phyloP scores from a whole-genome alignment of 2,329 filamentous ascomycete genomes.

The Xylariaceae sp. region DNA sequence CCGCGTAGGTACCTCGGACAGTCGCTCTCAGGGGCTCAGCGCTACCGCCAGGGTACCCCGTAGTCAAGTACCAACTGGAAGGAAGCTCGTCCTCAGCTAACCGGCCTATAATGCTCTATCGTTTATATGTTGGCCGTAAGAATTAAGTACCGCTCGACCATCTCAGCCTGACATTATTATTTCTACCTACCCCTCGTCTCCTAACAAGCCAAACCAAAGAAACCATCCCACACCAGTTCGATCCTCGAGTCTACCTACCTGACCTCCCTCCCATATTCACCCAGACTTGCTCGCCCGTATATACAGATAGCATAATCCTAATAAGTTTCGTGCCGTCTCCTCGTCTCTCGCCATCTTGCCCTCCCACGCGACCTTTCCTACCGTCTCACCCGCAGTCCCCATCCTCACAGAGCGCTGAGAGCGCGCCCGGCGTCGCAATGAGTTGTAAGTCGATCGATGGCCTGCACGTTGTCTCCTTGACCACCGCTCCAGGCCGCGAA shows the following conservation, averaged over 20 bases:
- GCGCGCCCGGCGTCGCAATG: slow-evolving; percentile 31
- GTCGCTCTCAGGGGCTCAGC: neutral
- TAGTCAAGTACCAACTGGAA: neutral
- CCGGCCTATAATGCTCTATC: neutral
- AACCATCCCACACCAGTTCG: no score
- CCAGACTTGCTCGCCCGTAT: slow-evolving; percentile 1
- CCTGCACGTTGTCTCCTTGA: slow-evolving; percentile 18
- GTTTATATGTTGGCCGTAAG: neutral
- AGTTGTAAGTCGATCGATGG: slow-evolving; percentile 36
- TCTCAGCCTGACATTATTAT: neutral
- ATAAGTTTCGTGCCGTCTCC: neutral
- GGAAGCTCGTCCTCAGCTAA: neutral
- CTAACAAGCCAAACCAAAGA: neutral
- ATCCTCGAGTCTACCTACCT: neutral
- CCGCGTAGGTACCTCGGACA: neutral
- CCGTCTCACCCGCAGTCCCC: neutral
- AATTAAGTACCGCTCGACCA: neutral
- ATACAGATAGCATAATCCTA: neutral
- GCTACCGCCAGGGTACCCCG: neutral
- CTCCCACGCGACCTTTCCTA: slow-evolving; percentile 1
- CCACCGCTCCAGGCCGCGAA: neutral
- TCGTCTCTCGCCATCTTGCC: neutral
- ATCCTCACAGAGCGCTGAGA: slow-evolving; percentile 8
- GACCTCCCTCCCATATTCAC: neutral
- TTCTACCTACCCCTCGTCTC: neutral